phyloP scores from a whole-genome alignment of 257 asterid genomes.

The Orobanche coerulescens region DNA sequence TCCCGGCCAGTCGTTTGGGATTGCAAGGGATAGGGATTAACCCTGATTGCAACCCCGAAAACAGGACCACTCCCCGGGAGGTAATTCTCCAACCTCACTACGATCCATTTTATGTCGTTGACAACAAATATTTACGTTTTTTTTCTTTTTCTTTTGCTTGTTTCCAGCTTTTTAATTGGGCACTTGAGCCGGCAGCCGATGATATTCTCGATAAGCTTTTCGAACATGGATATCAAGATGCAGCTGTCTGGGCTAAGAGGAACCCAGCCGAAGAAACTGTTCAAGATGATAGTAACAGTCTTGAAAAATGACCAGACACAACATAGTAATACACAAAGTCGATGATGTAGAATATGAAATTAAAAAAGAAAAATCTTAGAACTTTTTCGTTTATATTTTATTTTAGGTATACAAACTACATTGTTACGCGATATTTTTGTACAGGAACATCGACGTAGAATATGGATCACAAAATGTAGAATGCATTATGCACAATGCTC shows the following conservation, averaged over 20 bases:
- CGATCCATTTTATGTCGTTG: not conserved
- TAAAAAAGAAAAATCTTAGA: too few species aligned
- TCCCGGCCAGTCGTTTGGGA: slow-evolving; percentile 71
- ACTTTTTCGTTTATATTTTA: not conserved
- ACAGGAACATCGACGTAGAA: not conserved
- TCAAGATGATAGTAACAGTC: slow-evolving; percentile 31
- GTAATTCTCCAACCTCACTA: slow-evolving; percentile 27
- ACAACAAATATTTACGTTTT: not conserved
- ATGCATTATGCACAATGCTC: too few species aligned
- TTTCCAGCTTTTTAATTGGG: slow-evolving; percentile 86
- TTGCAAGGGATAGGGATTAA: slow-evolving; percentile 79
- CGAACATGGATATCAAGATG: slow-evolving; percentile 74
- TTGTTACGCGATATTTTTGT: not conserved
- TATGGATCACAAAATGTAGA: not conserved
- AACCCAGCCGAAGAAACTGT: slow-evolving; percentile 63
- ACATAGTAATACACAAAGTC: slow-evolving; percentile 10
- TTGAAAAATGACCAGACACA: slow-evolving; percentile 20
- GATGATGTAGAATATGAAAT: not conserved
- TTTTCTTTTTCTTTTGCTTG: not conserved
- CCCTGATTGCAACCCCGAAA: slow-evolving; percentile 93
- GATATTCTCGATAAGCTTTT: slow-evolving; percentile 69
- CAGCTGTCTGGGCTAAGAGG: slow-evolving; percentile 70
- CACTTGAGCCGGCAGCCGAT: slow-evolving; percentile 94
- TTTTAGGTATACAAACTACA: not conserved
- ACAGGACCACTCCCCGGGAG: slow-evolving; percentile 69